Evolutionary conservation across 164 flowering plant species (phyloP), one percentile per base, ranked within the genome.

Genomic region (Litsea cubeba): DNA sequence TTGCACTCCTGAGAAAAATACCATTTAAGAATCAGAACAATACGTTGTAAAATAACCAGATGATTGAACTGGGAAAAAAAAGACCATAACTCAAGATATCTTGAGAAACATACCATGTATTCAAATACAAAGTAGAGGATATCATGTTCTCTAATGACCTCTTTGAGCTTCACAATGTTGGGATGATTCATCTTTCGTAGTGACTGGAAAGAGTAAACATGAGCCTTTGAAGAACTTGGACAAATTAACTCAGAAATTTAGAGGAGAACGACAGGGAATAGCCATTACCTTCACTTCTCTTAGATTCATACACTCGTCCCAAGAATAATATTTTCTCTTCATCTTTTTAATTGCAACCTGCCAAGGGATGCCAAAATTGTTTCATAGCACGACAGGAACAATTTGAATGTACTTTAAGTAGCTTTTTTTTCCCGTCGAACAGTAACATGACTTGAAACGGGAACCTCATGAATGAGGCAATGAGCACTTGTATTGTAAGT

Each of bases 241-340:
- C 28, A 35, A 49, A 25, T 5, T 7, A 5, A 12, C 46, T 60
- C 20, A 72, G 72, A 15, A 17, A 60, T 0, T 24, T 12, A 2
- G 46, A 62, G 5, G 40, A 20, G 15, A 30, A 51, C 17, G 58
- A 22, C 24, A 32, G 1, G 60, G 60, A 18, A 68, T 50, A 20
- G 4, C 32, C 67, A 12, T 51, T 81, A 96, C 99, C 97, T 96
- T 94, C 26, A 96, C 98, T 90, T 96, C 99, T 81, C 99, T 89
- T 73, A 96, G 82, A 79, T 91, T 94, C 67, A 96, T 85, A 77
- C 99, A 94, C 73, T 96, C 99, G 63, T 96, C 99, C 99, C 99
- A 96, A 11, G 97, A 87, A 80, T 90, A 94, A 75, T 92, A 96
- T 66, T 90, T 95, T 66, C 88, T 91, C 88, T 93, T 93, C 99